Base-by-base conservation (phyloP, 495 filamentous ascomycete species). In the Daldinia grandis region DNA sequence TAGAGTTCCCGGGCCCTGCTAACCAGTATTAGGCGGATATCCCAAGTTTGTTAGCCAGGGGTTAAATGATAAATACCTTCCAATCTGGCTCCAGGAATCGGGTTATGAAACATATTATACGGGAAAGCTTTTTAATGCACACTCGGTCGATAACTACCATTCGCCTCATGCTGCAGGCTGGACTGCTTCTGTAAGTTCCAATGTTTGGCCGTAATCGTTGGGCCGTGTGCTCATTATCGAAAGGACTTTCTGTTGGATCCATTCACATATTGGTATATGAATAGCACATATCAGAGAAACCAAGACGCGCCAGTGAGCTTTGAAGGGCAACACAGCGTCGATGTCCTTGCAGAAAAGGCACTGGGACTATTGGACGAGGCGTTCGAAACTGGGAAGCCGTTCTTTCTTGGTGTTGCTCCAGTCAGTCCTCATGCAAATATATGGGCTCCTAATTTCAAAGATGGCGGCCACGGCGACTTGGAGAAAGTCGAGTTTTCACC, bases 91-190 rank as follows among this genome's bases (percentile, higher is more conserved):
- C 3, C 89, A 92, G 67, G 64, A 86, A 6, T 85, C 87, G 0
- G 90, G 89, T n/a, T 92, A 92, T 73, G 84, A 88, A 71, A 92
- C 90, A 0, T 92, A 88, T 76, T 92, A 92, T 75, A 89, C 87
- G 1, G 90, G 90, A 38, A 93, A 93, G 75, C 81, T 93, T 2
- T 89, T 91, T 76, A 93, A 92, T 72, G 81, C 83, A 0, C 88
- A 91, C 68, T 87, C 84, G 0, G 70, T 86, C 1, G 68, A 83
- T 3, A 90, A 88, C 58, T 91, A 90, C 74, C 58, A 89, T 71
- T 74, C 77, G 1, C 90, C 90, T 0, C 84, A 81, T 71, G 78
- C 82, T 0, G 82, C 78, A 4, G 90, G 89, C 5, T 91, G 85
- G 79, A 87, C 79, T 53, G 78, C 73, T 47, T 86, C 85, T 38